A percentile compares a stretch with the other conserved stretches of the same genome.
Evolutionary conservation across 1,284 basidiomycete species (phyloP).

Genomic region (Trametes polyzona): DNA sequence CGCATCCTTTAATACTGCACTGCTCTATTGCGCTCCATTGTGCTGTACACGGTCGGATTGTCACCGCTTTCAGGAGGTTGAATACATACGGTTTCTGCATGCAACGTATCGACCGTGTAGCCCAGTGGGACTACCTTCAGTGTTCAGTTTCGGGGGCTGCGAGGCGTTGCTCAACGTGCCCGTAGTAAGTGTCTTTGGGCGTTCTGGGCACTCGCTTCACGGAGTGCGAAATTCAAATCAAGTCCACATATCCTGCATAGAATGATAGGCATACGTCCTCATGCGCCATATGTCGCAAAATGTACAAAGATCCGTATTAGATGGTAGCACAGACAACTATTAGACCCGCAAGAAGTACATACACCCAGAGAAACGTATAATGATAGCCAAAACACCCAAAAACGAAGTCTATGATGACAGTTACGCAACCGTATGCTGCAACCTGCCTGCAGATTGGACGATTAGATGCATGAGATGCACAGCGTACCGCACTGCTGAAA

Average conservation of each 20-base stretch:
- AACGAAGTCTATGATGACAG: background rate
- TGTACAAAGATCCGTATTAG: background rate
- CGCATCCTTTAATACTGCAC: constrained; percentile 21
- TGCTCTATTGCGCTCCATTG: background rate
- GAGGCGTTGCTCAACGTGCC: too few relatives aligned
- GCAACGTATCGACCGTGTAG: background rate
- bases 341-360: background rate
- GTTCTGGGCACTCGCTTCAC: too few relatives aligned
- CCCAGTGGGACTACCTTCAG: too few relatives aligned
- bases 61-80: constrained; percentile 15
- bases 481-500: constrained; percentile 32
- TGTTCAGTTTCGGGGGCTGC: too few relatives aligned
- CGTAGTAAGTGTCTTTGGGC: too few relatives aligned
- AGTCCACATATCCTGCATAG: background rate
- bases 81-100: constrained; percentile 13
- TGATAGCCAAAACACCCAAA: constrained; percentile 1
- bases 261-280: too few relatives aligned
- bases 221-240: background rate
- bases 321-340: background rate
- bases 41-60: constrained; percentile 1
- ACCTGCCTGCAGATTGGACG: background rate
- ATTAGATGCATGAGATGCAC: constrained; percentile 32
- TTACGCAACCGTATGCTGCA: background rate
- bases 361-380: constrained; percentile 3
- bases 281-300: too few relatives aligned